phyloP scores from a whole-genome alignment of 345 rosid genomes.

The Firmiana major region DNA sequence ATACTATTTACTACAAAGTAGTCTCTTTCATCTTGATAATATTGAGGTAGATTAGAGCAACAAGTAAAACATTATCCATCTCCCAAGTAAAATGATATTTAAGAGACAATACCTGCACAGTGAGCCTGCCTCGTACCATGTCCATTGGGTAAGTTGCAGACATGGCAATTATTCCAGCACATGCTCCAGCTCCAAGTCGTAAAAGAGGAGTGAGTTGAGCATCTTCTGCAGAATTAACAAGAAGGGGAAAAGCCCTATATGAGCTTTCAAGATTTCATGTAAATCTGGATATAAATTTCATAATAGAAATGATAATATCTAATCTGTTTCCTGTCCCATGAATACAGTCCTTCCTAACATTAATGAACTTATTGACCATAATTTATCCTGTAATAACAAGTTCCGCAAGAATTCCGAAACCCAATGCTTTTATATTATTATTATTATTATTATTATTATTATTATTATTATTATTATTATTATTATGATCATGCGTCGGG shows the following conservation, averaged over 20 bases:
- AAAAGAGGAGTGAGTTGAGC: slow-evolving; percentile 91
- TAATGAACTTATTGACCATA: not conserved
- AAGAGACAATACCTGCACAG: slow-evolving; percentile 76
- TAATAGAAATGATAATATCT: not conserved
- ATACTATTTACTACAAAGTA: not conserved
- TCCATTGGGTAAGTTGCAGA: slow-evolving; percentile 99
- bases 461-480: not conserved
- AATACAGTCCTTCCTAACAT: not conserved
- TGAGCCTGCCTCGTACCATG: slow-evolving; percentile 96
- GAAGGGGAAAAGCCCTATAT: not conserved
- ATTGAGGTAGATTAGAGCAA: not conserved
- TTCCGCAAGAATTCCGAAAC: not conserved
- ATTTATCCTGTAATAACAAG: not conserved
- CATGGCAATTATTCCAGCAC: slow-evolving; percentile 99
- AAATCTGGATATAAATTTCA: not conserved
- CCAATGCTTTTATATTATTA: not conserved
- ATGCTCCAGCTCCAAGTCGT: slow-evolving; percentile 99
- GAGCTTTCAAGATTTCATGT: not conserved
- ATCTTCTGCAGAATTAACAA: slow-evolving; percentile 49
- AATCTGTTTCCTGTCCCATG: not conserved
- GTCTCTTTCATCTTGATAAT: not conserved
- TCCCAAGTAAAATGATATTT: not conserved
- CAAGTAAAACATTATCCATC: not conserved
- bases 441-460: not conserved
- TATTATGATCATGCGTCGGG: not conserved